Evolutionary conservation across 108 stramenopile species (phyloP).

Genomic region (Stephanodiscus triporus): DNA sequence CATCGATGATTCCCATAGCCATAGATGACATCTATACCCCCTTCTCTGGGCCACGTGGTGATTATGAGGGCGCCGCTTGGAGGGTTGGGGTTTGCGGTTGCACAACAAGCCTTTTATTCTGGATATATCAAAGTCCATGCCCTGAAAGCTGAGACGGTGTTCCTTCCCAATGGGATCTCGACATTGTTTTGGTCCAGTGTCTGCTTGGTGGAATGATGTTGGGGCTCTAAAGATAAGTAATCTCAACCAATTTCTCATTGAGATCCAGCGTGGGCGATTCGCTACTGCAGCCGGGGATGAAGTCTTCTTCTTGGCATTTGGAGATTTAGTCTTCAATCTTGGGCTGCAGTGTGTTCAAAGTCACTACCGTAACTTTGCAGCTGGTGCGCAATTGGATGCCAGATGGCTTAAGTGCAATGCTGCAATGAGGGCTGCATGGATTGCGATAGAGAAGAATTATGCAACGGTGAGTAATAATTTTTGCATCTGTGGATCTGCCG

Average conservation of each 20-base stretch:
- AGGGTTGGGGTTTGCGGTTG: background rate
- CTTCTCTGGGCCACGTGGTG: conserved; percentile 29
- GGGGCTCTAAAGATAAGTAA: conserved; percentile 10
- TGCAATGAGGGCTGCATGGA: background rate
- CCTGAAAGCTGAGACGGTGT: conserved; percentile 21
- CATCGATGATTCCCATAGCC: conserved; percentile 22
- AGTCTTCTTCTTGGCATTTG: background rate
- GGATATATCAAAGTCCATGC: conserved; percentile 27
- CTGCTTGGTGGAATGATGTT: conserved; percentile 1
- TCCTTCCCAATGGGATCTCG: conserved; percentile 23
- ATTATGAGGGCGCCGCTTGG: conserved; percentile 24
- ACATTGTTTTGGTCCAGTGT: conserved; percentile 30
- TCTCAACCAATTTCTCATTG: conserved; percentile 4
- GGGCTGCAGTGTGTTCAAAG: background rate
- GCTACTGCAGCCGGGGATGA: background rate
- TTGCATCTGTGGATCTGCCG: background rate
- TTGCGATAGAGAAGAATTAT: conserved; percentile 10
- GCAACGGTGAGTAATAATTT: conserved; percentile 1
- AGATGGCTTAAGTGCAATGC: background rate
- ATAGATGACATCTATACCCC: conserved; percentile 13
- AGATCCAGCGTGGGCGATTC: conserved; percentile 2
- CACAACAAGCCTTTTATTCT: conserved; percentile 22
- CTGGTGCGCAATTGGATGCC: background rate
- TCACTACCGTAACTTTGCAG: too few species aligned
- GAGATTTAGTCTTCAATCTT: background rate